Base-by-base conservation (phyloP, 192 early-diverging fungal species). In the Backusella westeae region DNA sequence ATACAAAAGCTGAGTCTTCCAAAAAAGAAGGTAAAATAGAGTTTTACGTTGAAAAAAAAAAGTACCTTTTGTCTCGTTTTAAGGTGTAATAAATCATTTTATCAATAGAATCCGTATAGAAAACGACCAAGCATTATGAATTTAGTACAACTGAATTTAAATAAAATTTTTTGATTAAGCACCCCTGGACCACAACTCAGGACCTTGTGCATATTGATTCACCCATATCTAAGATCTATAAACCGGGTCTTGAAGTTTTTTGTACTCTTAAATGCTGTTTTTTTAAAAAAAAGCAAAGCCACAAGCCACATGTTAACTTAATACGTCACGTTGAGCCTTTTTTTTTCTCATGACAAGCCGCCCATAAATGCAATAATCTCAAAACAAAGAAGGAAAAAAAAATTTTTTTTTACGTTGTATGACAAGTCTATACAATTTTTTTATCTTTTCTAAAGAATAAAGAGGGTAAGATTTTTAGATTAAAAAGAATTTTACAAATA, bases 371-470 rank as follows among this genome's bases (percentile, higher is more conserved):
- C 56, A 63, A 29, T 59, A 59, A 2, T 63, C 56, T 23, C 56
- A 63, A 63, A 63, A 63, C 56, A 63, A 63, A 59, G 53, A 59
- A 63, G 26, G 26, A 63, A 53, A 63, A 56, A 56, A 59, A 59
- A 59, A 2, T 12, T 23, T 59, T 59, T 59, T 59, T 63, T 63
- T 63, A n/a, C 10, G 56, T 63, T 63, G 56, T 63, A 63, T 63
- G 56, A 63, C 56, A 63, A 63, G 56, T 63, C 56, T 63, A 49
- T 49, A 63, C 56, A 63, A 29, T 63, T 63, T 63, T 63, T 63
- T 26, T 63, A 63, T 63, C 56, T 63, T 63, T 63, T 63, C 56
- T 63, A 63, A 63, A 63, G 56, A 63, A 63, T 63, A 72, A 72
- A 72, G 38, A 72, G 71, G 71, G 71, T 39, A 72, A 49, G 42